phyloP scores from a whole-genome alignment of 352 stramenopile genomes.

The Pythium monospermum region DNA sequence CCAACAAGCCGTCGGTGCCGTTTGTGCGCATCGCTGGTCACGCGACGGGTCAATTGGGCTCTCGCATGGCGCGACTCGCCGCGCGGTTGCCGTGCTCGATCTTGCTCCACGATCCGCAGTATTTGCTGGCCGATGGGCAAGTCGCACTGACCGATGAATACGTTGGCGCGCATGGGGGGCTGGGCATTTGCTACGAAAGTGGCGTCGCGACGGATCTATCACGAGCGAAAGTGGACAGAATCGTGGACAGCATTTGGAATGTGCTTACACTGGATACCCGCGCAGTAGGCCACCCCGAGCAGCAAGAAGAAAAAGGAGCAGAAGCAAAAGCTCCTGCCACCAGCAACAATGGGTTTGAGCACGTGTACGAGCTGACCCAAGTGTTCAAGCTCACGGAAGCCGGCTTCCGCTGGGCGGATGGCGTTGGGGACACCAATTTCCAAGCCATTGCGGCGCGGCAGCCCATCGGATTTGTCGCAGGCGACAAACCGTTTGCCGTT shows the following conservation, averaged over 20 bases:
- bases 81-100: slow-evolving; percentile 44
- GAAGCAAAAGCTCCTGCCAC: not conserved
- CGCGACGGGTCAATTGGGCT: slow-evolving; percentile 23
- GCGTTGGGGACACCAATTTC: slow-evolving; percentile 59
- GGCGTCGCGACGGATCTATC: slow-evolving; percentile 54
- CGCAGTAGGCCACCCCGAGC: slow-evolving; percentile 18
- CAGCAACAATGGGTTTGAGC: slow-evolving; percentile 1
- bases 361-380: slow-evolving; percentile 49
- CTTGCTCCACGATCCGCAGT: slow-evolving; percentile 56
- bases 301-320: not conserved
- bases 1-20: slow-evolving; percentile 64
- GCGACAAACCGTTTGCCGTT: slow-evolving; percentile 34
- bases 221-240: slow-evolving; percentile 33
- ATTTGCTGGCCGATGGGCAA: slow-evolving; percentile 46
- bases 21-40: slow-evolving; percentile 60
- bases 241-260: slow-evolving; percentile 34
- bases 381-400: slow-evolving; percentile 54
- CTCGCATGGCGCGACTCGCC: slow-evolving; percentile 24
- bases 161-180: slow-evolving; percentile 46
- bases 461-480: slow-evolving; percentile 51
- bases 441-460: slow-evolving; percentile 32
- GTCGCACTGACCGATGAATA: slow-evolving; percentile 74
- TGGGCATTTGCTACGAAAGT: slow-evolving; percentile 68
- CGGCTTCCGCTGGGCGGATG: slow-evolving; percentile 53
- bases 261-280: slow-evolving; percentile 46